These are phyloP conservation scores for Ophiostoma montium DNA, from an alignment of 2,329 filamentous ascomycete species.

Conservation along the genomic window DNA sequence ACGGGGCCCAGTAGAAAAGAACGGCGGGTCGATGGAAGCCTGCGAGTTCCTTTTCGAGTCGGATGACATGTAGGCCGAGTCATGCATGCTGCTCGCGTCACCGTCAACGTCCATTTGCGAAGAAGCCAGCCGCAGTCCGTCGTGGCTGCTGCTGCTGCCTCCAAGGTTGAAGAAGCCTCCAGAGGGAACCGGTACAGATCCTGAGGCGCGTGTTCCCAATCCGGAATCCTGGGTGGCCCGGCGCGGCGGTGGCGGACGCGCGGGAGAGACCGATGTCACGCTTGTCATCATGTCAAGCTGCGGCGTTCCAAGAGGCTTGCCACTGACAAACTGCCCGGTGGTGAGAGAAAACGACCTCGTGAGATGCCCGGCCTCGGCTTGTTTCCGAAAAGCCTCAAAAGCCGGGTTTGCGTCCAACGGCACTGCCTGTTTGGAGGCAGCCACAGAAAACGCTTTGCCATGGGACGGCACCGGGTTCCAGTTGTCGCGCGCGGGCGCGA, in stretches of 20 bases:
- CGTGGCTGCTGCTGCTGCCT: not conserved
- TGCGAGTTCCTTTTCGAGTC: slow-evolving; percentile 40
- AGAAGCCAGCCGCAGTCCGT: slow-evolving; percentile 1
- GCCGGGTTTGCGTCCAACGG: slow-evolving; percentile 64
- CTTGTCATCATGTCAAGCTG: not conserved
- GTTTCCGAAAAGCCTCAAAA: slow-evolving; percentile 65
- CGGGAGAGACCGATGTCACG: not conserved
- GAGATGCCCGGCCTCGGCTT: slow-evolving; percentile 50
- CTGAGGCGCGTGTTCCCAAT: slow-evolving; percentile 9
- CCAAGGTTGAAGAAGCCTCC: not conserved
- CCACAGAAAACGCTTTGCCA: slow-evolving; percentile 53
- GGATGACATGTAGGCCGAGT: slow-evolving; percentile 40
- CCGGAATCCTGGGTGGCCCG: slow-evolving; percentile 36
- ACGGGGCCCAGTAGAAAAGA: slow-evolving; percentile 28
- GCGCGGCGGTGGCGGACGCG: slow-evolving; percentile 13
- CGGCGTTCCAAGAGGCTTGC: not conserved
- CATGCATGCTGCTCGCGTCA: slow-evolving; percentile 30
- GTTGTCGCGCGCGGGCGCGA: slow-evolving; percentile 49
- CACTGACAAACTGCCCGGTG: slow-evolving; percentile 21
- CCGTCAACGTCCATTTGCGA: slow-evolving; percentile 29
- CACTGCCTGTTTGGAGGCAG: slow-evolving; percentile 49
- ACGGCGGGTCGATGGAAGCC: slow-evolving; percentile 28
- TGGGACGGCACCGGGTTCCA: slow-evolving; percentile 60
- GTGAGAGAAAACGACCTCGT: slow-evolving; percentile 34
- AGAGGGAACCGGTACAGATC: not conserved